phyloP scores from a whole-genome alignment of 2,329 filamentous ascomycete genomes.

The Talaromyces pinophilus region DNA sequence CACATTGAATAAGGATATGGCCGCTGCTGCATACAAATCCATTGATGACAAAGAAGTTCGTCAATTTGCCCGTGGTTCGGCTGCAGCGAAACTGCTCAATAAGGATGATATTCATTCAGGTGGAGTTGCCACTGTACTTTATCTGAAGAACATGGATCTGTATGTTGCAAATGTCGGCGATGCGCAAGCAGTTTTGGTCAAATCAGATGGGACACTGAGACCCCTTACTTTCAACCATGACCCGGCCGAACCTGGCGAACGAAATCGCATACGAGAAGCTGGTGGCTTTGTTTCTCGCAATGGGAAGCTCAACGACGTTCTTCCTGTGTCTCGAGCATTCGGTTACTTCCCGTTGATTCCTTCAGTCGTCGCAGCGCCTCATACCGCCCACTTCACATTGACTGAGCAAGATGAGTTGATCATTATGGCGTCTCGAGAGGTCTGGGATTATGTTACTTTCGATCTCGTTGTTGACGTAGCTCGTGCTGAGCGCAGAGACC shows the following conservation, averaged over 20 bases:
- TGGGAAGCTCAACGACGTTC: conserved; percentile 85
- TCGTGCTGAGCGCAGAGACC: conserved; percentile 77
- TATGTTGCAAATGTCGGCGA: conserved; percentile 96
- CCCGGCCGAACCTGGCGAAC: conserved; percentile 79
- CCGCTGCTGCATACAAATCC: conserved; percentile 77
- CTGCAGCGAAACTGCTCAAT: conserved; percentile 73
- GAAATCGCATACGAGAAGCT: conserved; percentile 86
- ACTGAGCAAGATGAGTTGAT: conserved; percentile 92
- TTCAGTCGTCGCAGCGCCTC: conserved; percentile 84
- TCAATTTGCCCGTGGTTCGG: conserved; percentile 66
- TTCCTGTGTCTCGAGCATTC: conserved; percentile 92
- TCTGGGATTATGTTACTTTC: conserved; percentile 92
- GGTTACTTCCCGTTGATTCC: conserved; percentile 93
- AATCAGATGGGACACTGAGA: conserved; percentile 79
- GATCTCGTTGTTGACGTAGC: conserved; percentile 91
- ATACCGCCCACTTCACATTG: conserved; percentile 75
- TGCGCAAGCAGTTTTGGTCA: conserved; percentile 91
- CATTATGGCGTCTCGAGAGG: conserved; percentile 82
- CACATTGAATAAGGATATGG: conserved; percentile 88
- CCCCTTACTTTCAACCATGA: conserved; percentile 91
- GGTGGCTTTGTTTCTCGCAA: conserved; percentile 95
- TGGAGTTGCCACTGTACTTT: conserved; percentile 87
- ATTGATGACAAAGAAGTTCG: conserved; percentile 69
- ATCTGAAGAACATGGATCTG: conserved; percentile 83
- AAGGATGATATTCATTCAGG: conserved; percentile 89